Conservation (phyloP, 2,329 filamentous ascomycete genomes). For the Aspergillus piperis region DNA sequence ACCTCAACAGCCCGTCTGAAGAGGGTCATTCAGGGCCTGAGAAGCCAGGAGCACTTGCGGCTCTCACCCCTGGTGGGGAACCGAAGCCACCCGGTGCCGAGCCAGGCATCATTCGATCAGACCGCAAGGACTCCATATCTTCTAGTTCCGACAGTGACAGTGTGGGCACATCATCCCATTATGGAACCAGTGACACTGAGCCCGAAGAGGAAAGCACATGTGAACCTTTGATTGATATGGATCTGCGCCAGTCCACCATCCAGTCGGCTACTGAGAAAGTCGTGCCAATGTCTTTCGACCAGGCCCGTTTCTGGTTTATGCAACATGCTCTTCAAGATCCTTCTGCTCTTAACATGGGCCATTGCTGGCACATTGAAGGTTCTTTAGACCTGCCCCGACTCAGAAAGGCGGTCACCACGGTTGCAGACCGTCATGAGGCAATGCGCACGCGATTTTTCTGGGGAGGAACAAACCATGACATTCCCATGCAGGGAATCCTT, state of each 20-base stretch:
- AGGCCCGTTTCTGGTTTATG: constrained; percentile 5
- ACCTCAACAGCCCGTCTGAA: too few species aligned
- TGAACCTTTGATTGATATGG: not conserved
- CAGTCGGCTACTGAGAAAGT: not conserved
- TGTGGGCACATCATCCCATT: not conserved
- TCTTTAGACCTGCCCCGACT: not conserved
- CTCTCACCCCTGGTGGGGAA: too few species aligned
- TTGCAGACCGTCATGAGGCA: not conserved
- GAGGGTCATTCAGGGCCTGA: too few species aligned
- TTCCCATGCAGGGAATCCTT: not conserved
- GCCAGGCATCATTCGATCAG: not conserved
- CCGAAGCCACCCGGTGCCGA: too few species aligned
- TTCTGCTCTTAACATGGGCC: not conserved
- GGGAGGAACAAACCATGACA: not conserved
- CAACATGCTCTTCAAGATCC: not conserved
- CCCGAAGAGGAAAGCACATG: not conserved
- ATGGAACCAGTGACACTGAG: not conserved
- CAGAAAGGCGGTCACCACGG: not conserved
- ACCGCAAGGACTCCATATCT: not conserved
- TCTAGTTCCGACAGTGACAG: not conserved
- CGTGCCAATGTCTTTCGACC: not conserved
- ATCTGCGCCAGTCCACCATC: not conserved
- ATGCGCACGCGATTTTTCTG: not conserved
- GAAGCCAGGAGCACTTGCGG: too few species aligned
- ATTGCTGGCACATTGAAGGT: not conserved